Evolutionary conservation across 371 early-diverging fungal species (phyloP).

Genomic region (Rhizopus delemar): DNA sequence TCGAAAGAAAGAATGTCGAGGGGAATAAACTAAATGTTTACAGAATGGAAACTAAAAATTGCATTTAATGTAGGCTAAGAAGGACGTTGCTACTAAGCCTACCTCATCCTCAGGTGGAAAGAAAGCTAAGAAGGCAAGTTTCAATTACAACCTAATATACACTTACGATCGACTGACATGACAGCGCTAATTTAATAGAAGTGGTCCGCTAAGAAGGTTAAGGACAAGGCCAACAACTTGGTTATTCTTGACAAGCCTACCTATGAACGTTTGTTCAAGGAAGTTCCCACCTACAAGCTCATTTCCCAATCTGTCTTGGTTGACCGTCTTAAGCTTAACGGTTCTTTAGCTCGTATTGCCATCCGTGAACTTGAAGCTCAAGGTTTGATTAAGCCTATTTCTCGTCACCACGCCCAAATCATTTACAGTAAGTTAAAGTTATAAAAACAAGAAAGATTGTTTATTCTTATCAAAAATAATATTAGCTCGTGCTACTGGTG

Average conservation of each 20-base stretch:
- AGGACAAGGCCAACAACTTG: constrained; percentile 97
- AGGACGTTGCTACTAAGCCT: constrained; percentile 72
- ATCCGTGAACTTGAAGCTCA: constrained; percentile 89
- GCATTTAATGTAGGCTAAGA: constrained; percentile 52
- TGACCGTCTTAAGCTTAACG: constrained; percentile 97
- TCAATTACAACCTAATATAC: not conserved
- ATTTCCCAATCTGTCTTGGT: constrained; percentile 97
- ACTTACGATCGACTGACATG: not conserved
- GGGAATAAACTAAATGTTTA: not conserved
- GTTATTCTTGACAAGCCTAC: constrained; percentile 90
- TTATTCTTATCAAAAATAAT: not conserved
- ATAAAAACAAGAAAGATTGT: not conserved
- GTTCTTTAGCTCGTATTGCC: constrained; percentile 94
- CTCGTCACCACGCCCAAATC: constrained; percentile 87
- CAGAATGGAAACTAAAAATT: not conserved
- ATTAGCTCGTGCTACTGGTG: constrained; percentile 72
- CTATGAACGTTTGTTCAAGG: constrained; percentile 95
- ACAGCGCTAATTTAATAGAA: constrained; percentile 50
- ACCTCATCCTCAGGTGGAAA: constrained; percentile 80
- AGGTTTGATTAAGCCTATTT: constrained; percentile 91
- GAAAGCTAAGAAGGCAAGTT: constrained; percentile 74
- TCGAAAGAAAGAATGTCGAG: not conserved
- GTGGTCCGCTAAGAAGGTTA: constrained; percentile 95
- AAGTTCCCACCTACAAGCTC: constrained; percentile 98
- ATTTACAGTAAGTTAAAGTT: constrained; percentile 81